phyloP scores from a whole-genome alignment of 108 stramenopile species.

The Phaeodactylum tricornutum region DNA sequence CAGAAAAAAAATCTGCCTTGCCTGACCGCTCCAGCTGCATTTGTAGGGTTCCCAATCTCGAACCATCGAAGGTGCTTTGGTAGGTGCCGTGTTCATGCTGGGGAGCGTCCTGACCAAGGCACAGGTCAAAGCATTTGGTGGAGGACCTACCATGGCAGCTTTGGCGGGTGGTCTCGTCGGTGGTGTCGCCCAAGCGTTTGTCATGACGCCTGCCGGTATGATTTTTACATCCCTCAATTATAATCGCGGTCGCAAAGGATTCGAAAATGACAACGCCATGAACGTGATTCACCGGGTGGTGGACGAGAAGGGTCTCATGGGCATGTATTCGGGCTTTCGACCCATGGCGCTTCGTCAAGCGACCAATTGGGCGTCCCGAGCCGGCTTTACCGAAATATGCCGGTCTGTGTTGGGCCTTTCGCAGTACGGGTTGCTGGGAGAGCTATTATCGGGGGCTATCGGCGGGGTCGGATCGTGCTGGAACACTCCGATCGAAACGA shows the following conservation, averaged over 20 bases:
- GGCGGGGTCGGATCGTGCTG: slow-evolving; percentile 43
- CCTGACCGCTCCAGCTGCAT: background rate
- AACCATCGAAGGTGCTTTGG: slow-evolving; percentile 30
- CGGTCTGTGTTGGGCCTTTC: slow-evolving; percentile 29
- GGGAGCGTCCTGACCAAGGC: slow-evolving; percentile 20
- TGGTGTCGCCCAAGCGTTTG: slow-evolving; percentile 37
- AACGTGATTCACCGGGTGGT: slow-evolving; percentile 26
- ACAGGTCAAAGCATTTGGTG: slow-evolving; percentile 24
- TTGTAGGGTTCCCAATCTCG: slow-evolving; percentile 28
- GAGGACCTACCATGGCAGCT: slow-evolving; percentile 15
- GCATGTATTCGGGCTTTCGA: slow-evolving; percentile 20
- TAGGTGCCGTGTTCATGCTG: slow-evolving; percentile 36
- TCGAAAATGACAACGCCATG: slow-evolving; percentile 34
- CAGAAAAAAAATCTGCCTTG: background rate
- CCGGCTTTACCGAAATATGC: slow-evolving; percentile 32
- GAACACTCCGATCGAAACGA: slow-evolving; percentile 52
- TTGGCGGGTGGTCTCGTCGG: slow-evolving; percentile 33
- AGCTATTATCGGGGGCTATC: slow-evolving; percentile 38
- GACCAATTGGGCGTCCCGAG: slow-evolving; percentile 40
- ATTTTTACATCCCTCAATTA: slow-evolving; percentile 39
- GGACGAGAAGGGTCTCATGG: slow-evolving; percentile 25
- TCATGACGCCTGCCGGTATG: slow-evolving; percentile 48
- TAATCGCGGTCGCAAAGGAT: slow-evolving; percentile 21
- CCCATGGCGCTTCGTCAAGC: slow-evolving; percentile 42
- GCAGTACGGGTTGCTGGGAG: slow-evolving; percentile 29